Evolutionary conservation across 371 early-diverging fungal species (phyloP), one percentile per base, ranked within the genome.

Genomic region (Mortierella sp.): DNA sequence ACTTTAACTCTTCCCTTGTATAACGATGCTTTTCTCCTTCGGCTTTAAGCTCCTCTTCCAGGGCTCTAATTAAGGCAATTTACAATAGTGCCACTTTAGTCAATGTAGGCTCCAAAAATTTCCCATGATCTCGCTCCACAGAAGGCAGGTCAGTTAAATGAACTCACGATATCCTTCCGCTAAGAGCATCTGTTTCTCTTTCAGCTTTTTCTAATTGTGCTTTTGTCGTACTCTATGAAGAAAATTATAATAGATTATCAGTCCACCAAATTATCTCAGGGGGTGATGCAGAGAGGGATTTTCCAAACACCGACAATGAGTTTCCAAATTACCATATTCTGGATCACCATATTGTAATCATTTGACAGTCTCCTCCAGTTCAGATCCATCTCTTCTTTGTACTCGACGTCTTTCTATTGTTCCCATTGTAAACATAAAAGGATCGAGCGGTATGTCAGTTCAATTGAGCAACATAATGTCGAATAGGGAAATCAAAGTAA

Each of bases 301-400:
- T 26, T 13, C 26, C 8, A 45, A 28, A 12, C 2, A 12, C 19
- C 3, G 43, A 15, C 3, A 9, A 28, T 3, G 23, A 61, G 17
- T 31, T 26, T 26, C 56, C 28, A 29, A 51, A 66, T 43, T 66
- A 79, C 79, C 57, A 79, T 29, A 56, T 65, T 79, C 34, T 79
- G 73, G 19, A 70, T 19, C 19, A 70, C 57, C 0, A 43, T 64
- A 42, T 79, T 68, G 42, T 74, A 56, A 23, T 79, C 80, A n/a
- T 49, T 65, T 22, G 80, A 73, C 2, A 79, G 56, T 49, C 80
- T 60, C 35, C 74, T 69, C 73, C 74, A 79, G 40, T 79, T 79
- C 60, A 73, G 34, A 34, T 73, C 80, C 70, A 79, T 79, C 34
- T 79, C 80, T 12, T 79, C 74, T 58, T 73, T 73, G 64, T 79